phyloP scores from a whole-genome alignment of 768 basidiomycete genomes.

The Rhodotorula taiwanensis region DNA sequence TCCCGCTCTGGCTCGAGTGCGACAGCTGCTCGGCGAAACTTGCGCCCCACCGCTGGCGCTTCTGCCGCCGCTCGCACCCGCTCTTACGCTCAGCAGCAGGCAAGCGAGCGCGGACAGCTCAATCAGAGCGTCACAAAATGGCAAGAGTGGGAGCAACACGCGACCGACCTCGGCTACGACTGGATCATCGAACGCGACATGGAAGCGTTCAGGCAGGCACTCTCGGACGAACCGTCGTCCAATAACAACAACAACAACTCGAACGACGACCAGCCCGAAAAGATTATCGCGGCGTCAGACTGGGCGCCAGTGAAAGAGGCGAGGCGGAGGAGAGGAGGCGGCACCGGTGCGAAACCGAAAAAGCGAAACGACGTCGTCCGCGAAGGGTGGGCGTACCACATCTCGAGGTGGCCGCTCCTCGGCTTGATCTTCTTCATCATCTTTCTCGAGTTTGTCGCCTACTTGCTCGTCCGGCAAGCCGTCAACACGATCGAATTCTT shows the following conservation, averaged over 20 bases:
- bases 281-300: slow-evolving; percentile 68
- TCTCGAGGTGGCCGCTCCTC: slow-evolving; percentile 49
- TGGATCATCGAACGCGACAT: slow-evolving; percentile 33
- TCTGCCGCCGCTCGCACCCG: neutral
- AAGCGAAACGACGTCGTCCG: slow-evolving; percentile 38
- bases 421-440: slow-evolving; percentile 77
- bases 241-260: neutral
- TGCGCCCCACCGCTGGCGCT: neutral
- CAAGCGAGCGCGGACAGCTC: neutral
- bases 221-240: slow-evolving; percentile 12
- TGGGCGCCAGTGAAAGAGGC: slow-evolving; percentile 73
- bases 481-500: slow-evolving; percentile 94
- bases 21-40: neutral
- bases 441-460: slow-evolving; percentile 63
- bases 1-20: neutral
- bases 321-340: slow-evolving; percentile 18
- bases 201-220: slow-evolving; percentile 17
- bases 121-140: neutral
- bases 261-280: slow-evolving; percentile 5
- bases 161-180: slow-evolving; percentile 17
- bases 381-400: slow-evolving; percentile 41
- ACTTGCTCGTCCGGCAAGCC: slow-evolving; percentile 78
- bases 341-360: neutral
- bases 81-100: too few species aligned
- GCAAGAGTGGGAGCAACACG: slow-evolving; percentile 7